Base-by-base conservation (phyloP, 192 early-diverging fungal species). In the Umbelopsis isabellina region DNA sequence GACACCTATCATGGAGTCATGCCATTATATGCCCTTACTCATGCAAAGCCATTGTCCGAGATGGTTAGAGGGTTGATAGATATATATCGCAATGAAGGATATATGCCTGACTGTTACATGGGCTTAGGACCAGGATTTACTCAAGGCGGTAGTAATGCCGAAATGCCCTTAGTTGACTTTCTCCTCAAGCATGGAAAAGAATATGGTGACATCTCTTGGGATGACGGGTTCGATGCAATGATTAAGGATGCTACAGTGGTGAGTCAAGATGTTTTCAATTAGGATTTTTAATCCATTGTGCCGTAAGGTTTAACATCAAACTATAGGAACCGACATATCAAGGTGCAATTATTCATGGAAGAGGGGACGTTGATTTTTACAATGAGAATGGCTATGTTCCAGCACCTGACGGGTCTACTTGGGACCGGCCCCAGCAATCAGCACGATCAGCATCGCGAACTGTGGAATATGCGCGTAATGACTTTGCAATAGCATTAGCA, bases 381-480 rank as follows among this genome's bases (percentile, higher is more conserved):
- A 74, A 46, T 37, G 30, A 66, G 7, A 12, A 48, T 21, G 78
- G 78, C 1, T 79, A 79, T 67, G 58, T 74, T 20, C 61, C 77
- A 37, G 49, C 44, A 30, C 46, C 44, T 15, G 41, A 52, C 2
- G 49, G 12, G 12, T 25, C 25, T 16, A 72, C 41, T 0, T 75
- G 35, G 2, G 74, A 51, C n/a, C 18, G 2, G 20, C 66, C 66
- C 6, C 21, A 18, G 5, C 2, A 33, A 4, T 61, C 55, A 4
- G 25, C 55, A 41, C 53, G 69, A 15, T 55, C 50, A 10, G 69
- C 50, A 9, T 50, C 76, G 3, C 69, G 78, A 1, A 79, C 78
- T 9, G 44, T 79, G 5, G 78, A 79, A 41, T 79, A 79, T 66
- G 35, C 78, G 18, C 75, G 75, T 25, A 74, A 52, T n/a, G 78